Percentiles rank a stretch among this genome's conserved stretches.
Conservation (phyloP, 345 rosid species). For the Aquilaria malaccensis region DNA sequence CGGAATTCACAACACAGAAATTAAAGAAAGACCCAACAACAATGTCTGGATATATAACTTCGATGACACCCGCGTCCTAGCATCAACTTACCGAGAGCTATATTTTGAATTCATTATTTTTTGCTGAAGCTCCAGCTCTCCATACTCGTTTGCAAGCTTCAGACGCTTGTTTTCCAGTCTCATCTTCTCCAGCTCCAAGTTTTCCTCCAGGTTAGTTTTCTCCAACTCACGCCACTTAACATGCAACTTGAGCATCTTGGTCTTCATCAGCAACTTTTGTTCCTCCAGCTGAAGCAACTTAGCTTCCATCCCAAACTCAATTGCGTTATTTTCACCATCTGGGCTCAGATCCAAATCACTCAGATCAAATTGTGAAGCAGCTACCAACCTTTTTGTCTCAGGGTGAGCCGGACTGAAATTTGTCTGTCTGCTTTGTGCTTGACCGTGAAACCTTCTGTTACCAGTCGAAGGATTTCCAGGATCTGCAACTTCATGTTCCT, state of each 20-base stretch:
- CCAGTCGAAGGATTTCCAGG: background rate
- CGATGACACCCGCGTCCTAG: background rate
- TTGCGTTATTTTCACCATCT: constrained; percentile 2
- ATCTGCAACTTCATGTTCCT: background rate
- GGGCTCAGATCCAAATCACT: background rate
- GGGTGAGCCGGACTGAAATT: background rate
- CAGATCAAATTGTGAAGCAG: background rate
- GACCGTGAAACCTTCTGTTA: background rate
- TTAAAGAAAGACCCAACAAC: background rate
- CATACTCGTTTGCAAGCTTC: constrained; percentile 17
- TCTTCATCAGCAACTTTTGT: constrained; percentile 15
- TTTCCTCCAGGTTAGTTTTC: constrained; percentile 11
- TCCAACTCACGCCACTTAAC: constrained; percentile 15
- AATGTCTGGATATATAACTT: background rate
- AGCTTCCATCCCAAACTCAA: constrained; percentile 5
- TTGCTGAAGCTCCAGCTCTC: constrained; percentile 8
- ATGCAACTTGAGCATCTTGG: constrained; percentile 12
- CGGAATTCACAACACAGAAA: background rate
- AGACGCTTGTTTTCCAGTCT: constrained; percentile 21
- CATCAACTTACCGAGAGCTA: background rate
- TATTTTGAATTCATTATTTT: constrained; percentile 13
- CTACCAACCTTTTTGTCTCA: background rate
- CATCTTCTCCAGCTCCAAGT: constrained; percentile 19
- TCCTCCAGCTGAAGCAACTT: constrained; percentile 5
- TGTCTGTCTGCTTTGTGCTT: background rate